Percentiles rank a stretch among this genome's conserved stretches.
Evolutionary conservation across 208 protist species (phyloP).

Genomic region (Crithidia mellificae): DNA sequence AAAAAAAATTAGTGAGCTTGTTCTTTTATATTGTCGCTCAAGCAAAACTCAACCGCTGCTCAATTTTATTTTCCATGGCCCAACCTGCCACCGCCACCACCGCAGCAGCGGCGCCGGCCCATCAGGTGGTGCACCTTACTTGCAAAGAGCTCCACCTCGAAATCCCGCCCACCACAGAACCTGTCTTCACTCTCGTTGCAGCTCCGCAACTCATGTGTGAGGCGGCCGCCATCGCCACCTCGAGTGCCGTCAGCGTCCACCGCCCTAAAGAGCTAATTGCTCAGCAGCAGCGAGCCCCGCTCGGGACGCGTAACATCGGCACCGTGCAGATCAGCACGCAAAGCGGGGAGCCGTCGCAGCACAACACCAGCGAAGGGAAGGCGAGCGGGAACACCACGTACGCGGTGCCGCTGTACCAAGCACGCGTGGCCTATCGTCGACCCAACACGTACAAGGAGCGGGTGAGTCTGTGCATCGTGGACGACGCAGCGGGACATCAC

Average conservation of each 20-base stretch:
- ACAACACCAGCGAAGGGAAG: not conserved
- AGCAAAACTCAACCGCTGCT: no score
- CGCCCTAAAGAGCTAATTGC: not conserved
- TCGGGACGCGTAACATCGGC: constrained; percentile 14
- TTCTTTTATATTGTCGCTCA: no score
- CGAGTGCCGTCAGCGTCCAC: constrained; percentile 4
- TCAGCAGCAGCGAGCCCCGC: constrained; percentile 21
- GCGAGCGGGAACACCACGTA: not conserved
- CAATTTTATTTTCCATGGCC: no score
- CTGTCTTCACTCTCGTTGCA: constrained; percentile 14
- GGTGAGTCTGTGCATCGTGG: constrained; percentile 21
- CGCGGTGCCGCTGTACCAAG: constrained; percentile 20
- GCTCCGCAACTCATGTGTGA: constrained; percentile 7
- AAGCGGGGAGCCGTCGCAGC: no score
- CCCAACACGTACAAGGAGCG: constrained; percentile 29
- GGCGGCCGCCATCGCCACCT: constrained; percentile 1
- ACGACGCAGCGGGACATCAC: not conserved
- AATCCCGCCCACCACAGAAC: not conserved
- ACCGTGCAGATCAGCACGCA: no score
- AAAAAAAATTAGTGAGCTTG: no score
- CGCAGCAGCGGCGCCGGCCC: not conserved
- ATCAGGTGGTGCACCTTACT: constrained; percentile 8
- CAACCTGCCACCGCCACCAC: no score
- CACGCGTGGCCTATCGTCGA: constrained; percentile 16
- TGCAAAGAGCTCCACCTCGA: constrained; percentile 15